Percentiles rank a stretch among this genome's conserved stretches.
Conservation (phyloP, 2,329 filamentous ascomycete genomes). For the Cadophora luteo-olivacea region DNA sequence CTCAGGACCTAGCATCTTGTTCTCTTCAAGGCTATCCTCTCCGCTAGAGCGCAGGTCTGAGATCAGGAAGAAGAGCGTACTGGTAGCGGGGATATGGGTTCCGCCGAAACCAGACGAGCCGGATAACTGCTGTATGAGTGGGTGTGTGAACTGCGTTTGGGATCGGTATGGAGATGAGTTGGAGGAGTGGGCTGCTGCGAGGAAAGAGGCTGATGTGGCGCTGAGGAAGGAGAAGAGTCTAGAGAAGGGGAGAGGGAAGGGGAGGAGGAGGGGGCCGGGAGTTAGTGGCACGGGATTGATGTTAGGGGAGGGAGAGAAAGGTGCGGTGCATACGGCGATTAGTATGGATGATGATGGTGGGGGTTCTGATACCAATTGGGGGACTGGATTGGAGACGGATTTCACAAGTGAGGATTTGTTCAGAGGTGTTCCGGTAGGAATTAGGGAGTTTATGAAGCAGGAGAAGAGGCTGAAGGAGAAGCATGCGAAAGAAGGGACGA, state of each 20-base stretch:
- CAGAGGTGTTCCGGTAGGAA: conserved; percentile 84
- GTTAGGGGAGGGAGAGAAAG: conserved; percentile 36
- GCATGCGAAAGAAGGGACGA: conserved; percentile 61
- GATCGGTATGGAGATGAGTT: conserved; percentile 89
- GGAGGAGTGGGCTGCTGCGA: conserved; percentile 81
- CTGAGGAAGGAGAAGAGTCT: conserved; percentile 48
- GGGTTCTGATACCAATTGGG: conserved; percentile 75
- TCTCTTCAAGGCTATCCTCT: conserved; percentile 79
- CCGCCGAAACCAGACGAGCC: conserved; percentile 88
- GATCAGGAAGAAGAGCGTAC: conserved; percentile 62
- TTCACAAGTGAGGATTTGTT: conserved; percentile 74
- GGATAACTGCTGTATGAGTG: conserved; percentile 99
- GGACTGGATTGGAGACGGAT: conserved; percentile 50
- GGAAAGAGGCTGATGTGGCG: conserved; percentile 65
- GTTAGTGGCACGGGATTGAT: conserved; percentile 43
- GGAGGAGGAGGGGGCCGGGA: conserved; percentile 35
- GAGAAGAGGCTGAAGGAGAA: conserved; percentile 88
- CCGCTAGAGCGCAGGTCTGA: conserved; percentile 71
- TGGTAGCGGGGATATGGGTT: conserved; percentile 80
- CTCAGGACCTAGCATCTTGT: conserved; percentile 70
- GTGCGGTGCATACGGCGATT: conserved; percentile 51
- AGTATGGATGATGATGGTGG: conserved; percentile 85
- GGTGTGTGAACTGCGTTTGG: conserved; percentile 98
- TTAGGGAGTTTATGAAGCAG: conserved; percentile 95
- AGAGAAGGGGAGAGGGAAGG: conserved; percentile 36